Conservation (phyloP, 352 stramenopile genomes). For the Phytopythium chamaehyphon region DNA sequence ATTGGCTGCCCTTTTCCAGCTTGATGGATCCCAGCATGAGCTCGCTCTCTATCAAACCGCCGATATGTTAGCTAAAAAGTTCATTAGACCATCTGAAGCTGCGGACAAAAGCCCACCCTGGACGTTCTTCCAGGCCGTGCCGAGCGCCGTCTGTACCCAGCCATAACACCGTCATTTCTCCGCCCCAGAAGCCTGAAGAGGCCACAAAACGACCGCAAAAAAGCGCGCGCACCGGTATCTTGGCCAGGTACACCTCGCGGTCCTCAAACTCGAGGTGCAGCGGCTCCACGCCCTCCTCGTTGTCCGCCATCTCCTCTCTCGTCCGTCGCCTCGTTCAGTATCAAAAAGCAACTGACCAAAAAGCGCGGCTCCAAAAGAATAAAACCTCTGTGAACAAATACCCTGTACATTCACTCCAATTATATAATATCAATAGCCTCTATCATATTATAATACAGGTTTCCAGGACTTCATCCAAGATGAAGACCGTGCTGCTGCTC, state of each 20-base stretch:
- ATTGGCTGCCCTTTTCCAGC: conserved; percentile 66
- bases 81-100: background rate
- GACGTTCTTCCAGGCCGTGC: conserved; percentile 77
- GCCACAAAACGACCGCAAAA: background rate
- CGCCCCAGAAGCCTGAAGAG: background rate
- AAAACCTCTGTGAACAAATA: conserved; percentile 1
- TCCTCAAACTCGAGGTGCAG: conserved; percentile 85
- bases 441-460: too few species aligned
- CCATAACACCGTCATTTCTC: background rate
- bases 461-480: too few species aligned
- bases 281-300: conserved; percentile 88
- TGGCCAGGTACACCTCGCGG: conserved; percentile 84
- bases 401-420: conserved; percentile 5
- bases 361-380: too few species aligned
- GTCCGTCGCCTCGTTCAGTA: background rate
- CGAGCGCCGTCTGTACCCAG: conserved; percentile 52
- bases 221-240: conserved; percentile 62
- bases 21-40: conserved; percentile 83
- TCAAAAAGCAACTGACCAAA: background rate
- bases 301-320: conserved; percentile 67
- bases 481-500: conserved; percentile 45
- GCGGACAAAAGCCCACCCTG: conserved; percentile 36
- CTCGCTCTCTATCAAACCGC: conserved; percentile 60
- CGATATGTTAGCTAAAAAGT: background rate
- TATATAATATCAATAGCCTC: too few species aligned